These are phyloP conservation scores for Trichophyton verrucosum DNA, from an alignment of 2,329 filamentous ascomycete species.

Conservation along the genomic window DNA sequence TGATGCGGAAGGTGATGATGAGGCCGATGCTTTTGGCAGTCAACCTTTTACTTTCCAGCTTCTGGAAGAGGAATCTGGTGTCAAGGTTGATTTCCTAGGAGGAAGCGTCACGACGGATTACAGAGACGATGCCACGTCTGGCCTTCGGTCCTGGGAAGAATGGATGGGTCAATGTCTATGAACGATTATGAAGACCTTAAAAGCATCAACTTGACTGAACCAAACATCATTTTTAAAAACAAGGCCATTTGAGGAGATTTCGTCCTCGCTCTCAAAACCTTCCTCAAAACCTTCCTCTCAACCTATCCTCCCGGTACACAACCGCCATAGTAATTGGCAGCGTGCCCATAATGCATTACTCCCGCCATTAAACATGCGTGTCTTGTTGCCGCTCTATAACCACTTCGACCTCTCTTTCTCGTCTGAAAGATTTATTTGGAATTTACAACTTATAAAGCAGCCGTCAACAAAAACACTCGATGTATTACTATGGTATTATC, in stretches of 20 bases:
- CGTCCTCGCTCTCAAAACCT: background rate
- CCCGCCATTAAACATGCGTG: background rate
- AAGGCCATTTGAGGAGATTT: background rate
- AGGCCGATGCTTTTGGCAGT: constrained; percentile 74
- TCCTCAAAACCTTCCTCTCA: background rate
- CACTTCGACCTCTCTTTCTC: background rate
- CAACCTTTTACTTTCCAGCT: constrained; percentile 72
- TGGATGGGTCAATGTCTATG: constrained; percentile 74
- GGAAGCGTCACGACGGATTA: constrained; percentile 52
- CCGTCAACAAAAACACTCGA: background rate
- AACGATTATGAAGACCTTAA: constrained; percentile 10
- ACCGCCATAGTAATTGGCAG: background rate
- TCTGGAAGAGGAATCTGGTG: constrained; percentile 65
- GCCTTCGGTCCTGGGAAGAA: constrained; percentile 72
- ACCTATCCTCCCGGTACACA: background rate
- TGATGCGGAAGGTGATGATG: constrained; percentile 47
- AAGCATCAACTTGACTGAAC: background rate
- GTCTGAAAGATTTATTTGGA: background rate
- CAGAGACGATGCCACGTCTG: constrained; percentile 45
- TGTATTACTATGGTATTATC: background rate
- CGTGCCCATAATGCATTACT: background rate
- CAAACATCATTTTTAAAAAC: background rate
- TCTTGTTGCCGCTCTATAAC: background rate
- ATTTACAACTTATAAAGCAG: background rate
- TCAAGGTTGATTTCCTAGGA: constrained; percentile 63